Base-by-base conservation (phyloP, 2,329 filamentous ascomycete genomes). In the Xylariaceae sp. region DNA sequence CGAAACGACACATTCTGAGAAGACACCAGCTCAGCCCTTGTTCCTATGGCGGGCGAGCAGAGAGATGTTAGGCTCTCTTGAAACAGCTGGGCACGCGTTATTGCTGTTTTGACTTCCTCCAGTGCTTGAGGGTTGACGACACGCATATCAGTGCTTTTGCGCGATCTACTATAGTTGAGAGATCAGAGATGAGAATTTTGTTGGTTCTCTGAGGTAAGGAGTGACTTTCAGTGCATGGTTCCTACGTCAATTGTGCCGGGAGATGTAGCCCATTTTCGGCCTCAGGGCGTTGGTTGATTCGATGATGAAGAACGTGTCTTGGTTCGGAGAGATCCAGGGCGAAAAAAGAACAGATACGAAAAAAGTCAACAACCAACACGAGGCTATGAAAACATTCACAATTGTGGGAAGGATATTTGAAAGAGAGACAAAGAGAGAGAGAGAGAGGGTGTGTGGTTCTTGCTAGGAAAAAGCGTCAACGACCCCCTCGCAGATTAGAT, bases 381-480 rank as follows among this genome's bases (percentile, higher is more conserved):
- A 55, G 61, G 53, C 50, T 49, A 50, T 15, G 54, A 41, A 41
- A 41, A 41, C 8, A 41, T 63, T 67, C 65, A 67, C 67, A 62
- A 61, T 64, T 60, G 61, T 60, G 59, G 64, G 65, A 65, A 2
- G 37, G 37, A 3, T 5, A 13, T 41, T 9, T 41, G 37, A 10
- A 13, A 41, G 37, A 41, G 37, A 13, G 37, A 5, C 23, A 30
- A 5, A 30, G 23, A 30, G 4, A 30, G 23, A 30, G 23, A 49
- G 60, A 58, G 65, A 65, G 64, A 18, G 65, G 23, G 23, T 30
- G 23, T 30, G 23, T 30, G 23, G 23, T 4, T 30, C 68, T 66
- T 66, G 63, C 65, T 66, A 68, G 56, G 63, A 60, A 59, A 62
- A 60, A 66, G 57, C 69, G 51, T 63, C 23, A 30, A 41, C 11